phyloP scores from a whole-genome alignment of 2,329 filamentous ascomycete genomes.

The Arachnopeziza araneosa region DNA sequence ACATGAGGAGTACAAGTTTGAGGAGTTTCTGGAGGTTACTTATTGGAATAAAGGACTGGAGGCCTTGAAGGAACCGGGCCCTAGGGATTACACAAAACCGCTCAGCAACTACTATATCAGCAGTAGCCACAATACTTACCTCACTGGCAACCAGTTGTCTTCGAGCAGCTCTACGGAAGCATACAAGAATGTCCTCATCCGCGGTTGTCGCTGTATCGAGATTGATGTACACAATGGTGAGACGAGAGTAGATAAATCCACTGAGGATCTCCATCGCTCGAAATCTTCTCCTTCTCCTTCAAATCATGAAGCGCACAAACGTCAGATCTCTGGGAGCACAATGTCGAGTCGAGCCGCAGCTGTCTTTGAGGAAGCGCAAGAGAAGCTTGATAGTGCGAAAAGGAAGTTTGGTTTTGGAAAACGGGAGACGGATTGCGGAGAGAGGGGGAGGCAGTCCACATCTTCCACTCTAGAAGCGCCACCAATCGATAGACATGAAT shows the following conservation, averaged over 20 bases:
- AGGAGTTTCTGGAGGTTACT: constrained; percentile 28
- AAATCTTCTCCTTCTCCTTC: constrained; percentile 13
- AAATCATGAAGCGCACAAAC: constrained; percentile 39
- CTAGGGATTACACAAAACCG: constrained; percentile 27
- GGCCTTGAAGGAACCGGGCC: constrained; percentile 10
- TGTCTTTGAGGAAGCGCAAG: constrained; percentile 24
- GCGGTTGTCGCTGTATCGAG: constrained; percentile 84
- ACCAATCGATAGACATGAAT: background rate
- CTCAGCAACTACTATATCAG: constrained; percentile 80
- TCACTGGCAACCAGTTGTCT: constrained; percentile 79
- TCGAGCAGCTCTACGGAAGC: constrained; percentile 68
- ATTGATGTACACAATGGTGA: constrained; percentile 91
- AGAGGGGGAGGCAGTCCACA: constrained; percentile 11
- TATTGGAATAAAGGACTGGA: constrained; percentile 28
- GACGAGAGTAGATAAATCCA: constrained; percentile 24
- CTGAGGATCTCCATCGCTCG: constrained; percentile 10
- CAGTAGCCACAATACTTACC: constrained; percentile 91
- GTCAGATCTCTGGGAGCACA: constrained; percentile 27
- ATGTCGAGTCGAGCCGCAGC: constrained; percentile 28
- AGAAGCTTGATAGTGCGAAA: constrained; percentile 25
- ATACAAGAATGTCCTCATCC: constrained; percentile 70
- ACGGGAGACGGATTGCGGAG: constrained; percentile 6
- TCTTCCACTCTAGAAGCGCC: constrained; percentile 13
- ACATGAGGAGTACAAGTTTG: constrained; percentile 28
- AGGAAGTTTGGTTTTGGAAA: constrained; percentile 9